Conservation (phyloP, 2,329 filamentous ascomycete genomes). For the Cytospora leucostoma region DNA sequence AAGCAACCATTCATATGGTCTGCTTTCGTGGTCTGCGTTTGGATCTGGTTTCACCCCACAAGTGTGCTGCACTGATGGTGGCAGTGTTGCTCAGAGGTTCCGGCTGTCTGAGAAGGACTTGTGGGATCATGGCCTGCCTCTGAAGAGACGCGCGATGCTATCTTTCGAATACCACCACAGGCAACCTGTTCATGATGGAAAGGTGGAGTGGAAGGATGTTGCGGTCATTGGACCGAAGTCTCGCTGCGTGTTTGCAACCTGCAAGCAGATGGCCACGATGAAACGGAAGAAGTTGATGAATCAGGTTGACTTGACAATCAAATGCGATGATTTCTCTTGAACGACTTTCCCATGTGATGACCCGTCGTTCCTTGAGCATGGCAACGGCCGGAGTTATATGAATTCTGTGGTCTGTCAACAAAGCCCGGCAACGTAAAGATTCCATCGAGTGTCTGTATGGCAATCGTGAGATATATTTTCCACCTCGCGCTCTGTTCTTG, state of each 20-base stretch:
- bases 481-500: too few species aligned
- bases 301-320: background rate
- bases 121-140: background rate
- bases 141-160: background rate
- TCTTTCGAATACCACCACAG: background rate
- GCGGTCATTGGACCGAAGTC: background rate
- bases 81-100: background rate
- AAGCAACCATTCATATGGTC: background rate
- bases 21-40: background rate
- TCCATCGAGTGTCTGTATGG: too few species aligned
- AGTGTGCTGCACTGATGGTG: background rate
- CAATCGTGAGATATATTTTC: too few species aligned
- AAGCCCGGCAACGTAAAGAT: too few species aligned
- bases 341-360: background rate
- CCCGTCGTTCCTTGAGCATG: background rate
- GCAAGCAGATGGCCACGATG: background rate
- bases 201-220: background rate
- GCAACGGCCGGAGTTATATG: background rate
- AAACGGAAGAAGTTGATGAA: background rate
- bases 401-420: too few species aligned
- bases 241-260: background rate
- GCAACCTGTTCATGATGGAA: background rate
- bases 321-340: background rate
- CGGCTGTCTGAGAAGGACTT: background rate
- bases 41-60: background rate